A percentile compares a stretch with the other conserved stretches of the same genome.
Conservation (phyloP, 2,329 filamentous ascomycete species). For the Herpotrichia juniperi region DNA sequence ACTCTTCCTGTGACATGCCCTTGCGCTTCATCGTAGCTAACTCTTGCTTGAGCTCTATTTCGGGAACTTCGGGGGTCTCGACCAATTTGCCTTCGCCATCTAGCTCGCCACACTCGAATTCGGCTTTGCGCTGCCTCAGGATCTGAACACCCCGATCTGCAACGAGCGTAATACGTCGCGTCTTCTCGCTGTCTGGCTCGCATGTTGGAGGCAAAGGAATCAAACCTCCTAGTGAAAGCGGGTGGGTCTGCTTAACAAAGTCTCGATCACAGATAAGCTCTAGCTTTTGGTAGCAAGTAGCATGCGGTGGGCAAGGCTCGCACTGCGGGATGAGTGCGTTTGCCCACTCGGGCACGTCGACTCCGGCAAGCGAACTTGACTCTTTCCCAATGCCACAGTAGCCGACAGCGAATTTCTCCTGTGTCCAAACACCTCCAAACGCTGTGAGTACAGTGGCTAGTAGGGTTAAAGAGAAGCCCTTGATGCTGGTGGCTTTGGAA, state of each 20-base stretch:
- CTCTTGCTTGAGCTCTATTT: conserved; percentile 75
- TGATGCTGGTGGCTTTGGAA: conserved; percentile 55
- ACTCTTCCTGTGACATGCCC: conserved; percentile 84
- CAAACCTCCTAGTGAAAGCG: conserved; percentile 78
- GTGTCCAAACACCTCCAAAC: conserved; percentile 83
- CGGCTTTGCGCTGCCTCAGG: conserved; percentile 81
- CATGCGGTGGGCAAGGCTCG: conserved; percentile 88
- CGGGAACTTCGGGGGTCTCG: conserved; percentile 69
- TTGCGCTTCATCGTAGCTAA: conserved; percentile 79
- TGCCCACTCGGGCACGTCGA: conserved; percentile 75
- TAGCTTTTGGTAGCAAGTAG: conserved; percentile 82
- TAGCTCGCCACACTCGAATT: conserved; percentile 86
- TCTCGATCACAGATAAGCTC: conserved; percentile 82
- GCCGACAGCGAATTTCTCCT: conserved; percentile 95
- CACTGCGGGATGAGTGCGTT: conserved; percentile 77
- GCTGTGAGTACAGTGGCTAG: conserved; percentile 72
- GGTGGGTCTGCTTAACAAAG: conserved; percentile 84
- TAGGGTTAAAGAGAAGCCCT: conserved; percentile 73
- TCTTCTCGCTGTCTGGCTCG: conserved; percentile 93
- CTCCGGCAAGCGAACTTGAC: conserved; percentile 62
- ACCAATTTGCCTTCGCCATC: conserved; percentile 66
- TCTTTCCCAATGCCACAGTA: conserved; percentile 83
- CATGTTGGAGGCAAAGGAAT: conserved; percentile 89
- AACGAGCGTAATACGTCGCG: conserved; percentile 82
- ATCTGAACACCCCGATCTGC: conserved; percentile 88